A percentile compares a stretch with the other conserved stretches of the same genome.
Conservation (phyloP, 306 rosid species). For the Trichosanthes truncata region DNA sequence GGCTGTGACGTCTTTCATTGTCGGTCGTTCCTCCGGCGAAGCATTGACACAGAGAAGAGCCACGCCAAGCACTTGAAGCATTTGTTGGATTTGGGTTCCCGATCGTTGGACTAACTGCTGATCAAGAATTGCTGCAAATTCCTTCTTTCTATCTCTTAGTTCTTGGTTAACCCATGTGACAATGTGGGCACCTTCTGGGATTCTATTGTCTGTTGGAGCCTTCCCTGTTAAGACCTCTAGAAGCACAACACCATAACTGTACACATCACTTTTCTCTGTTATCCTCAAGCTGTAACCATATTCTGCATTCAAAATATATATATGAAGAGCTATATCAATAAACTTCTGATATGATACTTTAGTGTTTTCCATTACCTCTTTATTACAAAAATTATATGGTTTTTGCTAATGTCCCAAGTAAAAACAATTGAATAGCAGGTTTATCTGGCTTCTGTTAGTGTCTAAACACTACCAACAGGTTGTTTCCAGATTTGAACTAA, state of each 20-base stretch:
- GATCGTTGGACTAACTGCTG: conserved; percentile 54
- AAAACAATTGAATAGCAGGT: not conserved
- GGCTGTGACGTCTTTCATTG: conserved; percentile 83
- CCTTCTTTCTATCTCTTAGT: conserved; percentile 47
- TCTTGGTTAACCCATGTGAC: conserved; percentile 65
- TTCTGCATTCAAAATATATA: conserved; percentile 41
- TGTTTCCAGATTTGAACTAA: not conserved
- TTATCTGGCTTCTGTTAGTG: not conserved
- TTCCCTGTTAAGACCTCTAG: conserved; percentile 75
- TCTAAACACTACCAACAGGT: not conserved
- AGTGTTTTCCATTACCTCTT: not conserved
- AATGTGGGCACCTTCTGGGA: conserved; percentile 69
- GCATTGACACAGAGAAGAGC: conserved; percentile 80
- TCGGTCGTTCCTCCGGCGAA: conserved; percentile 70
- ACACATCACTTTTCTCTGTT: conserved; percentile 94
- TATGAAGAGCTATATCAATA: not conserved
- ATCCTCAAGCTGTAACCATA: conserved; percentile 90
- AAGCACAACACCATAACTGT: conserved; percentile 83
- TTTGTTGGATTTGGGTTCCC: conserved; percentile 79
- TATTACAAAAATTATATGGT: not conserved
- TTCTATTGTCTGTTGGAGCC: conserved; percentile 60
- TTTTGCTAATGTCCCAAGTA: not conserved
- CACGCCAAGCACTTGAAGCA: conserved; percentile 91
- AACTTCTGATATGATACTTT: not conserved
- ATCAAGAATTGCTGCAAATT: conserved; percentile 53